Evolutionary conservation across 345 rosid species (phyloP), one percentile per base, ranked within the genome.

Genomic region (Syzygium aqueum): DNA sequence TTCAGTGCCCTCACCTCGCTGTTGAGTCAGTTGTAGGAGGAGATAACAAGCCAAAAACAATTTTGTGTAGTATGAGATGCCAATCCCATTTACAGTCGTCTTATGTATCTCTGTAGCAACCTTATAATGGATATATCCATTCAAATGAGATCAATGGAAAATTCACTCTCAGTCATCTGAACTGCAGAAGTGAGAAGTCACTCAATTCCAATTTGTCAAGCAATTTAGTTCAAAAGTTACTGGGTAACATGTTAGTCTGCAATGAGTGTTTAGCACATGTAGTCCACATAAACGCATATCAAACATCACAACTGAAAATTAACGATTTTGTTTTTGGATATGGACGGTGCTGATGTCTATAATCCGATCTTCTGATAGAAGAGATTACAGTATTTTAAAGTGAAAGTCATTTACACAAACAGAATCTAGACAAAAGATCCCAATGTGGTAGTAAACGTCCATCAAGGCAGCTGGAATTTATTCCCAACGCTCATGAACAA

Each of bases 1-100:
- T 93, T 91, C 86, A 23, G 85, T 23, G 85, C 86, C 80, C 88
- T 86, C 30, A 84, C 87, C 63, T 51, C 51, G 2, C 10, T 16
- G 10, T 67, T 67, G 23, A 67, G 78, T 67, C 78, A 9, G 8
- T 33, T 3, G 7, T 67, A 5, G 9, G 78, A 16, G 78, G 23
- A 67, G 78, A 30, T 33, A 67, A 67, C 78, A 67, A 67, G 46
- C 23, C 78, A 67, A 5, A 67, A 67, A 67, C 43, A 67, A 65
- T 30, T 65, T 65, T 28, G 12, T 16, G 23, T 67, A 33, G 9
- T 33, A 67, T 67, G 46, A 30, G 46, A 67, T 33, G 78, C 78
- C 5, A 37, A 67, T 67, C 46, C 78, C 78, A 30, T 67, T 23
- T 33, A 67, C 78, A 67, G 78, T 67, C 23, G 23, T 67, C 8